Evolutionary conservation across 1,284 basidiomycete genomes (phyloP).

Genomic region (Microbotryomycetes sp.): DNA sequence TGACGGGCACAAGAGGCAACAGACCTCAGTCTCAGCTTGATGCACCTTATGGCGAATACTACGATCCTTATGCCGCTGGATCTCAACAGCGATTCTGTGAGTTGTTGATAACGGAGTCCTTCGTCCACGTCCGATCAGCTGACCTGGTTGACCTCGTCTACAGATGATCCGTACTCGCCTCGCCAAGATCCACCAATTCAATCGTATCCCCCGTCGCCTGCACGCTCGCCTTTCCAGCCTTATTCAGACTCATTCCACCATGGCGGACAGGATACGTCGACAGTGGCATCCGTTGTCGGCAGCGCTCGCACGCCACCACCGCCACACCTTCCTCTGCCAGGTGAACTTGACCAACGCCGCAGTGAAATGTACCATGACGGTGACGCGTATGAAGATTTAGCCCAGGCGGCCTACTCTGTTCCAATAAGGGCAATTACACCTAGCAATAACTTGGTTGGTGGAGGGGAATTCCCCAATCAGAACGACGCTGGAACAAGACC

Average conservation of each 20-base stretch:
- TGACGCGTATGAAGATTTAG: too few relatives aligned
- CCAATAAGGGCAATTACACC: too few relatives aligned
- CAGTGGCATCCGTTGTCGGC: too few relatives aligned
- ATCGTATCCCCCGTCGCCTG: not conserved
- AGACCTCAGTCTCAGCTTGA: not conserved
- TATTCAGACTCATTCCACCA: not conserved
- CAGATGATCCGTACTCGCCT: not conserved
- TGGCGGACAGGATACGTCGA: too few relatives aligned
- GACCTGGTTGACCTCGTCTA: not conserved
- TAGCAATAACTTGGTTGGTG: too few relatives aligned
- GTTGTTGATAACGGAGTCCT: not conserved
- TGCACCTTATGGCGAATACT: not conserved
- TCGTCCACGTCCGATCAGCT: not conserved
- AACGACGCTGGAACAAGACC: not conserved
- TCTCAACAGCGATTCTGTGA: not conserved
- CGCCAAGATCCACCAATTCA: not conserved
- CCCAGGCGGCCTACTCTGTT: too few relatives aligned
- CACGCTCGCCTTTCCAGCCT: not conserved
- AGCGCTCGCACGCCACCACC: too few relatives aligned
- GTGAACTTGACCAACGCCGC: too few relatives aligned
- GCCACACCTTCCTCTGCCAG: too few relatives aligned
- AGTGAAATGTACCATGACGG: too few relatives aligned
- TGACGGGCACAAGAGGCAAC: not conserved
- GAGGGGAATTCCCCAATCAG: too few relatives aligned
- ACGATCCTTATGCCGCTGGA: not conserved